Conservation (phyloP, 2,329 filamentous ascomycete genomes). For the Nemania bipapillata region DNA sequence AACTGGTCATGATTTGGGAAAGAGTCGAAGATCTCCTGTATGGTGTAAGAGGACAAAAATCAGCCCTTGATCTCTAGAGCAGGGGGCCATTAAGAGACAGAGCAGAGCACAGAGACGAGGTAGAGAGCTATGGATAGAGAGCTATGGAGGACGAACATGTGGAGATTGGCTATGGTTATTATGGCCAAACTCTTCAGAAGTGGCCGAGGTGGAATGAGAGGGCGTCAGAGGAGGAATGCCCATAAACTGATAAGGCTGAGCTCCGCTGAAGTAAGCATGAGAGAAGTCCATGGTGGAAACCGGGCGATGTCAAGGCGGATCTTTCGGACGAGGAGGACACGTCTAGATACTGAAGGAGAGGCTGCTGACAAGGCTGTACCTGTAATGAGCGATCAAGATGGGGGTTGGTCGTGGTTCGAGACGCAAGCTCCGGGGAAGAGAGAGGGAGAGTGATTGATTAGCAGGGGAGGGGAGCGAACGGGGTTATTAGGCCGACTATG, state of each 20-base stretch:
- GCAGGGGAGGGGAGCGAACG: conserved; percentile 2
- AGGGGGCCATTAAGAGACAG: background rate
- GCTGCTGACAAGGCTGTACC: conserved; percentile 23
- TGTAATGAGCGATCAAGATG: conserved; percentile 17
- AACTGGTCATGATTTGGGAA: conserved; percentile 62
- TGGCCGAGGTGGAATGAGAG: conserved; percentile 65
- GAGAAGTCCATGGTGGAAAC: conserved; percentile 63
- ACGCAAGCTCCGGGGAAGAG: conserved; percentile 1
- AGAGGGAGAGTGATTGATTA: conserved; percentile 15
- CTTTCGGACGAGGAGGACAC: conserved; percentile 3
- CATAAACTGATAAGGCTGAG: conserved; percentile 66
- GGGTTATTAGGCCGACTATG: conserved; percentile 8
- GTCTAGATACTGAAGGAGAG: conserved; percentile 24
- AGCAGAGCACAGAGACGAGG: background rate
- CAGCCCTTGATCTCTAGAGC: conserved; percentile 37
- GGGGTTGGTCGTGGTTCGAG: background rate
- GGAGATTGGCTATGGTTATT: conserved; percentile 60
- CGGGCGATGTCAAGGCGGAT: conserved; percentile 1
- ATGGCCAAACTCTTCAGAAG: conserved; percentile 63
- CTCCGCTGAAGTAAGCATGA: conserved; percentile 61
- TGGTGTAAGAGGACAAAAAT: conserved; percentile 21
- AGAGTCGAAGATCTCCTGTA: conserved; percentile 62
- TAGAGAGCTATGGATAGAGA: background rate
- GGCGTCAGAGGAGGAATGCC: conserved; percentile 65
- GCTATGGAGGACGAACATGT: conserved; percentile 59